Evolutionary conservation across 2,329 filamentous ascomycete species (phyloP).

Genomic region (Fusarium chaquense): DNA sequence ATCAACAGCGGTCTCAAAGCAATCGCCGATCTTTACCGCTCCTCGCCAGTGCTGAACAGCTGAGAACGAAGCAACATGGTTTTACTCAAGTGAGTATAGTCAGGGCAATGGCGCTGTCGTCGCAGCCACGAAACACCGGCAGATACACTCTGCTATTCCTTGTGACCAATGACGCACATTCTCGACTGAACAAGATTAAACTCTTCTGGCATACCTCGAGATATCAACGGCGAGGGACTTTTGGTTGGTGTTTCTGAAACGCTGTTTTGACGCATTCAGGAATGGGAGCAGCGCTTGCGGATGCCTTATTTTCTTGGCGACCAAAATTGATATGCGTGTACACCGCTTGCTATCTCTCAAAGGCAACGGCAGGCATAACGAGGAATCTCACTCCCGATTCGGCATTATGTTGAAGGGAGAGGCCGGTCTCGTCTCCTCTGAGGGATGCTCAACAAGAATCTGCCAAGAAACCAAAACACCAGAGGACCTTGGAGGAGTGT

Average conservation of each 20-base stretch:
- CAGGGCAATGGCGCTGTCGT: conserved; percentile 8
- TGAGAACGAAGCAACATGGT: conserved; percentile 13
- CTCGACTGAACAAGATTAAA: conserved; percentile 1
- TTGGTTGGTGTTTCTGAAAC: conserved; percentile 7
- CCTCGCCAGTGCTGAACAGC: background rate
- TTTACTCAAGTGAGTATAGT: conserved; percentile 28
- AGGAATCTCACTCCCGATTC: background rate
- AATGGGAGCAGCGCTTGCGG: conserved; percentile 29
- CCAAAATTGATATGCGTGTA: conserved; percentile 1
- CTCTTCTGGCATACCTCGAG: conserved; percentile 15
- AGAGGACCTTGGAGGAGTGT: conserved; percentile 14
- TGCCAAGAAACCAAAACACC: conserved; percentile 1
- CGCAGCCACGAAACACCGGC: conserved; percentile 20
- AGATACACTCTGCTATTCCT: conserved; percentile 12
- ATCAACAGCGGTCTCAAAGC: background rate
- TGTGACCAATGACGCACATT: conserved; percentile 31
- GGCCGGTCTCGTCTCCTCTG: conserved; percentile 10
- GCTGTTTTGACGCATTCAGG: conserved; percentile 26
- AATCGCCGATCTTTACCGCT: conserved; percentile 2
- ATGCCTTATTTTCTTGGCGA: conserved; percentile 17
- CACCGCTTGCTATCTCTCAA: background rate
- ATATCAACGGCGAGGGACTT: background rate
- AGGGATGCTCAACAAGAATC: conserved; percentile 22
- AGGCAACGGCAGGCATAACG: background rate
- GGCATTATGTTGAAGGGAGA: background rate